Base-by-base conservation (phyloP, 139 green algal genomes). In the Ettlia oleoabundans region DNA sequence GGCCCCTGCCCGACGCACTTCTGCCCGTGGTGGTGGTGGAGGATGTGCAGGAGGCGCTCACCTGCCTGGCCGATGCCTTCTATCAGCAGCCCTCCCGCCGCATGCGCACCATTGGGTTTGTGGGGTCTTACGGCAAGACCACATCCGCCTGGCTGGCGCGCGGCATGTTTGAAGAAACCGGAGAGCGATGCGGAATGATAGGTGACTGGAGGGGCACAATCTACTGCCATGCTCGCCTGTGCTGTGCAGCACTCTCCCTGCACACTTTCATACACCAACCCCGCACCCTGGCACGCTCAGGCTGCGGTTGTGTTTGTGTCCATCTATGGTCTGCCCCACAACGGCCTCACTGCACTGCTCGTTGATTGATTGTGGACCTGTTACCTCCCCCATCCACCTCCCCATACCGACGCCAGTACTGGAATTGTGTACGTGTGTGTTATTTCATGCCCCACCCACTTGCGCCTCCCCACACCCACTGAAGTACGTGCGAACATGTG, bases 71-170 rank as follows among this genome's bases (percentile, higher is more conserved):
- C 13, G 75, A 73, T 10, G 87, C 78, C 1, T 91, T 91, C 38
- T 89, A 87, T 64, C 89, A 92, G 37, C 73, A 63, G 21, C 90
- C 91, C 4, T 87, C 82, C 0, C 67, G 62, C 18, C 78, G 78
- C 40, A 84, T 94, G 85, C 80, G 85, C n/a, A 83, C 87, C 76
- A 83, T 42, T 32, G 94, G 87, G 32, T 76, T 99, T 26, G 87
- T 92, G 47, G 97, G 97, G 37, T 94, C 84, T 28, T 86, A 89
- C 55, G 97, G 97, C 74, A 99, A 99, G 91, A 98, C 95, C n/a
- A 99, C 96, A 2, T 92, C 90, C 0, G 86, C 89, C 32, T 99
- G 96, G 94, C 87, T 99, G 30, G 86, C 97, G 21, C 91, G 94
- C 13, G 90, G 93, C 41, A 91, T 99, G 10, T 88, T 98, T 58